Base-by-base conservation (phyloP, 306 rosid species). In the Oemleria cerasiformis region DNA sequence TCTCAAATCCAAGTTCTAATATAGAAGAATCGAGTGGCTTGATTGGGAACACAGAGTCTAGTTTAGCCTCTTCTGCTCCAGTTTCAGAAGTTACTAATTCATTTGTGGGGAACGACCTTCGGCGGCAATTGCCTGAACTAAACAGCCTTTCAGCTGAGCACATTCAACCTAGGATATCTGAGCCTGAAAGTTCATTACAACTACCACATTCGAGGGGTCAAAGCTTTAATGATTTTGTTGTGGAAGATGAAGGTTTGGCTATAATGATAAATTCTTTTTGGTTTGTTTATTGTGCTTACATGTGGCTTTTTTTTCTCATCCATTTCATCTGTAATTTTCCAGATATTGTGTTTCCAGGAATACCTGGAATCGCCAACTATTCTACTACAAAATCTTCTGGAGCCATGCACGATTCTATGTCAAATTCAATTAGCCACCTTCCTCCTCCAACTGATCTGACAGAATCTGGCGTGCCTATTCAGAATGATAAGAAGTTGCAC, bases 331-430 rank as follows among this genome's bases (percentile, higher is more conserved):
- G n/a, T 59, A 38, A 12, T 69, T 73, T 54, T 64, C 7, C 63
- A 85, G 86, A 85, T 77, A 77, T 71, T 65, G 68, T 85, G 49
- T 80, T 82, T 73, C 72, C 87, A 11, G 85, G 84, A 72, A 75
- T 80, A 63, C 82, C 81, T 63, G 73, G 78, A 68, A 78, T 63
- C 55, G 23, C 67, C 12, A 75, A 72, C 63, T 80, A 78, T 76
- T 68, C 78, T 15, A 43, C 50, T 47, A 75, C 81, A 25, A 72
- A 75, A 69, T 50, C 81, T 73, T 73, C 77, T 67, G 80, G 77
- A 36, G 78, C 51, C 50, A 14, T 58, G 49, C 74, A 44, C 5
- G 77, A 67, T 57, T 59, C 77, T 68, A 49, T 73, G 5, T 71
- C 67, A 45, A 80, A 74, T 78, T 63, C 80, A 53, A 19, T 58